Conservation (phyloP, 2,329 filamentous ascomycete genomes). For the Alternaria infectoria region DNA sequence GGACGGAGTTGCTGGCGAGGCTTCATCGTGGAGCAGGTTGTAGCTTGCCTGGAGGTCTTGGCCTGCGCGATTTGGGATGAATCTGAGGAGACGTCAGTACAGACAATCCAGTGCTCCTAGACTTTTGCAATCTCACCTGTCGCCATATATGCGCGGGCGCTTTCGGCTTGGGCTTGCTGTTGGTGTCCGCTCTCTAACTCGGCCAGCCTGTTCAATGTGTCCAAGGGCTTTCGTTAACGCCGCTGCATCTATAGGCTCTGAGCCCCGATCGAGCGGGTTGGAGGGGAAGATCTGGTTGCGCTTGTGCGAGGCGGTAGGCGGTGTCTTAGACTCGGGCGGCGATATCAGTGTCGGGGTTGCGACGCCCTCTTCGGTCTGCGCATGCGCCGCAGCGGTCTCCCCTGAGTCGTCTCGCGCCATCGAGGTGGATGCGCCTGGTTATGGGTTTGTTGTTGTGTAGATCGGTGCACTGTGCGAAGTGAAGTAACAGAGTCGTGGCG, state of each 20-base stretch:
- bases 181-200: conserved; percentile 66
- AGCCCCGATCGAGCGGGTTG: conserved; percentile 43
- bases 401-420: conserved; percentile 28
- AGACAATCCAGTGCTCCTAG: neutral
- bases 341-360: conserved; percentile 58
- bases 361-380: conserved; percentile 33
- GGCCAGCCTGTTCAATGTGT: conserved; percentile 66
- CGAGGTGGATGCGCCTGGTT: conserved; percentile 16
- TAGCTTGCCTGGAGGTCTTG: conserved; percentile 94
- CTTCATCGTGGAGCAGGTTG: conserved; percentile 88
- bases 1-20: conserved; percentile 88
- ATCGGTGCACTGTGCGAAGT: conserved; percentile 1
- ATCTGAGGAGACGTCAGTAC: conserved; percentile 60
- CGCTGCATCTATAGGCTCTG: conserved; percentile 64
- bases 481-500: neutral
- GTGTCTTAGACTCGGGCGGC: conserved; percentile 66
- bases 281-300: conserved; percentile 48
- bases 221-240: conserved; percentile 67
- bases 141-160: conserved; percentile 69
- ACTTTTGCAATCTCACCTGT: conserved; percentile 43
- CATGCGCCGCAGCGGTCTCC: conserved; percentile 21
- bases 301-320: conserved; percentile 62
- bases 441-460: neutral
- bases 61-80: conserved; percentile 92
- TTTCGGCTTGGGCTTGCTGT: conserved; percentile 72